These are phyloP conservation scores for Linaria vulgaris DNA, from an alignment of 257 asterid species.

Conservation along the genomic window DNA sequence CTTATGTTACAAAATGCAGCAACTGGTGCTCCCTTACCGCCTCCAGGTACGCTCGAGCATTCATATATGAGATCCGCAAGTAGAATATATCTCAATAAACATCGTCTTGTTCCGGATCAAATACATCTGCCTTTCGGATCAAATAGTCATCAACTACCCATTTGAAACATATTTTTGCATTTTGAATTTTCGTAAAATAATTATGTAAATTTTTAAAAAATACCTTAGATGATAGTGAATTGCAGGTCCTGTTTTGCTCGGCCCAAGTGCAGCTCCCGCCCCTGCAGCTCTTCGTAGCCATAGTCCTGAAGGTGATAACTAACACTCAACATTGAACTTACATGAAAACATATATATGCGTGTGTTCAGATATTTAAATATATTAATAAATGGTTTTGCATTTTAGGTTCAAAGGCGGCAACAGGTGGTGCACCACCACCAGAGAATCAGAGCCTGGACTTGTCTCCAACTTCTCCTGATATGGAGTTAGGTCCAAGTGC, in stretches of 20 bases:
- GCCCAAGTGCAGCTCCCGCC: conserved; percentile 41
- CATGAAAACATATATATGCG: background rate
- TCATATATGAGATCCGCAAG: background rate
- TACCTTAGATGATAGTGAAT: background rate
- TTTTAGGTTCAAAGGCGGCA: conserved; percentile 51
- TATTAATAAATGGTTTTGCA: background rate
- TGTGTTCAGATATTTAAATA: background rate
- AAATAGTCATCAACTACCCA: too few relatives aligned
- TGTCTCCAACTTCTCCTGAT: conserved; percentile 42
- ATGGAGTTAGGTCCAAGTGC: conserved; percentile 41
- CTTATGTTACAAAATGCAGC: conserved; percentile 50
- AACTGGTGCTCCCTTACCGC: conserved; percentile 65
- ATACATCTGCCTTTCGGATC: background rate
- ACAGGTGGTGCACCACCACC: conserved; percentile 37
- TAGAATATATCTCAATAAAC: background rate
- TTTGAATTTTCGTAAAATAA: too few relatives aligned
- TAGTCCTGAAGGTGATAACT: conserved; percentile 40
- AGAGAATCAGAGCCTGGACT: conserved; percentile 19
- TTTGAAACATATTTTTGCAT: background rate
- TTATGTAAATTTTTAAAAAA: background rate
- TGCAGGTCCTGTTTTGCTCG: conserved; percentile 58
- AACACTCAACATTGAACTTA: background rate
- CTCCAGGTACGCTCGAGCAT: conserved; percentile 55
- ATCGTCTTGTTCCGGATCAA: too few relatives aligned
- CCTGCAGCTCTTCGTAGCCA: conserved; percentile 28